These are phyloP conservation scores for Yamadazyma atlantica DNA, from an alignment of 1,139 yeast species.

Conservation along the genomic window DNA sequence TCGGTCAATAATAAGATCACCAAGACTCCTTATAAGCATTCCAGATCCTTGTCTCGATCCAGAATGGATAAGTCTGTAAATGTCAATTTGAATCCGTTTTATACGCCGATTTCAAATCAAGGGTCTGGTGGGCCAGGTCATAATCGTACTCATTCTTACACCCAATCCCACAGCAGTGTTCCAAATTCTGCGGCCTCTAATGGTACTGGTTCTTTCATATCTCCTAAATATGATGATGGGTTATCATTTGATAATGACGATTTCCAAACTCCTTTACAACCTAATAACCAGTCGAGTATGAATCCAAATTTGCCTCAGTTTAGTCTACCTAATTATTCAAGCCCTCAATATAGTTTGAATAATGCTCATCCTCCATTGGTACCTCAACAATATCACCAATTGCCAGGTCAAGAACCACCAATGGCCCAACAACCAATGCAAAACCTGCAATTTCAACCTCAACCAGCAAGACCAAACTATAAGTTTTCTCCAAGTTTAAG, in stretches of 20 bases:
- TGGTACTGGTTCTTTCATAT: slow-evolving; percentile 37
- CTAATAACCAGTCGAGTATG: slow-evolving; percentile 2
- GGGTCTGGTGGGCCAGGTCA: not conserved
- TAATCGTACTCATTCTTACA: not conserved
- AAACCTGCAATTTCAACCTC: slow-evolving; percentile 8
- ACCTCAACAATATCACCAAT: not conserved
- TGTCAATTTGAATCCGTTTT: slow-evolving; percentile 42
- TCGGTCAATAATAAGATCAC: slow-evolving; percentile 8
- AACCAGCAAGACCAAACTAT: slow-evolving; percentile 6
- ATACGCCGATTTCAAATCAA: slow-evolving; percentile 28
- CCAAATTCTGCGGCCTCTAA: slow-evolving; percentile 2
- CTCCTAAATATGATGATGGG: slow-evolving; percentile 35
- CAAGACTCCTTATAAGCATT: slow-evolving; percentile 18
- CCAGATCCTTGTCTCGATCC: slow-evolving; percentile 19
- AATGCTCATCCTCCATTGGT: slow-evolving; percentile 1
- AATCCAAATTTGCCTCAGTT: slow-evolving; percentile 7
- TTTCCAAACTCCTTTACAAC: slow-evolving; percentile 33
- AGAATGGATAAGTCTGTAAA: slow-evolving; percentile 11
- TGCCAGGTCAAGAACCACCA: slow-evolving; percentile 2
- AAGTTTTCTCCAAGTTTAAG: slow-evolving; percentile 15
- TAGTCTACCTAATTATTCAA: slow-evolving; percentile 6
- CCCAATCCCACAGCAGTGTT: slow-evolving; percentile 1
- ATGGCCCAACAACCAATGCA: slow-evolving; percentile 5
- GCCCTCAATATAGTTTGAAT: slow-evolving; percentile 3
- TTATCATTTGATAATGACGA: slow-evolving; percentile 28